Evolutionary conservation across 805 yeast species (phyloP).

Genomic region (Metschnikowia borealis): DNA sequence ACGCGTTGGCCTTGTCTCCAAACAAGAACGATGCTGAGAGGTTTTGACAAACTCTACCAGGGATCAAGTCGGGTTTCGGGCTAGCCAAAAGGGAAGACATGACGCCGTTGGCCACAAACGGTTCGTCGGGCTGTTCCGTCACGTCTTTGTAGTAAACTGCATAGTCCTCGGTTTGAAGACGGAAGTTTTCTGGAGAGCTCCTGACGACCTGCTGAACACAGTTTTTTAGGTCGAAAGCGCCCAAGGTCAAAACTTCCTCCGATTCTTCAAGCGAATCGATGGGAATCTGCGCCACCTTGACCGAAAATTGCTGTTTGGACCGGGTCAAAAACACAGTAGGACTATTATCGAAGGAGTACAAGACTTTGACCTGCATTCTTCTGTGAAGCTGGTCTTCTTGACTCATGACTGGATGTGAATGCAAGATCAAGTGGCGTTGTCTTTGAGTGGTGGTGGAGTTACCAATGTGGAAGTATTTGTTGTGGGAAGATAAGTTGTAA

Average conservation of each 20-base stretch:
- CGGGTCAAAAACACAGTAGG: constrained; percentile 41
- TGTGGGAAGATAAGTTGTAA: not conserved
- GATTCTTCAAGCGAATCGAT: constrained; percentile 16
- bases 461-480: not conserved
- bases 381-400: constrained; percentile 25
- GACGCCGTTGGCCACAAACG: constrained; percentile 42
- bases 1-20: constrained; percentile 31
- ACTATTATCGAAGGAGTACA: constrained; percentile 43
- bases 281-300: constrained; percentile 38
- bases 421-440: not conserved
- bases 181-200: constrained; percentile 42
- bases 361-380: constrained; percentile 44
- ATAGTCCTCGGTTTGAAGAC: constrained; percentile 36
- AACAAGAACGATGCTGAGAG: constrained; percentile 42
- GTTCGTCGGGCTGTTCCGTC: constrained; percentile 47
- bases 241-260: constrained; percentile 32
- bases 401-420: constrained; percentile 14
- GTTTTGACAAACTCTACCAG: constrained; percentile 59
- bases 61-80: constrained; percentile 26
- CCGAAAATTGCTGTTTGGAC: constrained; percentile 30
- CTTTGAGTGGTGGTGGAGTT: not conserved
- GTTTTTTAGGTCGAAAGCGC: constrained; percentile 38
- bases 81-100: constrained; percentile 28
- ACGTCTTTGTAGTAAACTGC: constrained; percentile 45
- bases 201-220: constrained; percentile 37